A percentile compares a stretch with the other conserved stretches of the same genome.
phyloP scores from a whole-genome alignment of 2,329 filamentous ascomycete species.

The Pseudogymnoascus sp. region DNA sequence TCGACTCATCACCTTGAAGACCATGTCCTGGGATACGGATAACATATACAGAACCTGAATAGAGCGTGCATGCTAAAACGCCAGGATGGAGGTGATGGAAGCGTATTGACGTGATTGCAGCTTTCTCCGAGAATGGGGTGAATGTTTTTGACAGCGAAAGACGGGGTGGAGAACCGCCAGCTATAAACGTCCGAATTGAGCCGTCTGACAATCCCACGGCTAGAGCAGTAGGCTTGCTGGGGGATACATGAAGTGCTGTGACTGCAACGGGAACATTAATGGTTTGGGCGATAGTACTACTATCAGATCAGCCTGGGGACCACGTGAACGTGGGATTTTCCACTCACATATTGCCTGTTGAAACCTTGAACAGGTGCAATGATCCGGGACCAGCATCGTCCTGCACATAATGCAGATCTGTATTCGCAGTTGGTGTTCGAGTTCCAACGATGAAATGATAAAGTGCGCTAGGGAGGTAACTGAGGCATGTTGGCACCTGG shows the following conservation, averaged over 20 bases:
- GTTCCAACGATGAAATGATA: neutral
- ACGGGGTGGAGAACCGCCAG: neutral
- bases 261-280: neutral
- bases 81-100: neutral
- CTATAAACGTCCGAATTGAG: neutral
- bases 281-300: neutral
- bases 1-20: neutral
- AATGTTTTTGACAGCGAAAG: neutral
- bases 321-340: neutral
- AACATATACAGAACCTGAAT: neutral
- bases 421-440: neutral
- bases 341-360: neutral
- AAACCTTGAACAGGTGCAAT: neutral
- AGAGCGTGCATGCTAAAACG: neutral
- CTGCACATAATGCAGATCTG: neutral
- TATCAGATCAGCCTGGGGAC: neutral
- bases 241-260: neutral
- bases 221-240: neutral
- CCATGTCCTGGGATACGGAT: neutral
- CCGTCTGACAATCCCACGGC: neutral
- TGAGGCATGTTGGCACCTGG: neutral
- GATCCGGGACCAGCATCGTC: neutral
- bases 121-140: neutral
- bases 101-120: neutral
- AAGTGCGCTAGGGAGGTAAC: neutral